Conservation (phyloP, 2,329 filamentous ascomycete genomes). For the Nemania abortiva region DNA sequence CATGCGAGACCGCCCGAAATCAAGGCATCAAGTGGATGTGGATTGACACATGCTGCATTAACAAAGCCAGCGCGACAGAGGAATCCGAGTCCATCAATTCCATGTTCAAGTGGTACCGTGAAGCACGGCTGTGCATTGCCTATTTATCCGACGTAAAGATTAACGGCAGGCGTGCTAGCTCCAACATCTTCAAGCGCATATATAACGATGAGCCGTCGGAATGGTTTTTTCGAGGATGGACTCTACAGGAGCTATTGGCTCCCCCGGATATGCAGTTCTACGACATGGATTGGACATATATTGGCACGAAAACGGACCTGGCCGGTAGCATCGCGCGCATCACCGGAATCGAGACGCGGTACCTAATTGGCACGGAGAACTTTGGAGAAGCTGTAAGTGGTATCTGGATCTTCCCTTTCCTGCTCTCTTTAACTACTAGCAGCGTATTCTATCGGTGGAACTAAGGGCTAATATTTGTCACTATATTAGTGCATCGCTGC, state of each 20-base stretch:
- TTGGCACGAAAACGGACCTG: constrained; percentile 41
- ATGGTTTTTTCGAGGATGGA: constrained; percentile 40
- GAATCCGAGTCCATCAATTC: constrained; percentile 51
- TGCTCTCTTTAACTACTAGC: neutral
- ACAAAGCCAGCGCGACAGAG: constrained; percentile 51
- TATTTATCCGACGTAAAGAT: constrained; percentile 48
- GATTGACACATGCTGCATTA: constrained; percentile 49
- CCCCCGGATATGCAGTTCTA: constrained; percentile 46
- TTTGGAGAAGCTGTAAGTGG: constrained; percentile 36
- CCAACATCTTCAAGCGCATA: constrained; percentile 24
- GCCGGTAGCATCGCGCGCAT: constrained; percentile 43
- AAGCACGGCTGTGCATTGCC: constrained; percentile 51
- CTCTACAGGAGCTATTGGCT: constrained; percentile 39
- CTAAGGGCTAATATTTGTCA: neutral
- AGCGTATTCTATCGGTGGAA: neutral
- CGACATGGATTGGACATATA: constrained; percentile 41
- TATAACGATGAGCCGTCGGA: constrained; percentile 18
- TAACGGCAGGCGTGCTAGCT: constrained; percentile 7
- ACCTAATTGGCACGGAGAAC: constrained; percentile 24
- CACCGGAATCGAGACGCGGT: constrained; percentile 47
- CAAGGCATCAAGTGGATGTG: constrained; percentile 52
- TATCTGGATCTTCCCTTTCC: neutral
- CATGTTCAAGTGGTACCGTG: constrained; percentile 51
- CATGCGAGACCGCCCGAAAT: constrained; percentile 35
- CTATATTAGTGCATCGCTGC: constrained; percentile 41